Base-by-base conservation (phyloP, 2,329 filamentous ascomycete genomes). In the Penicillium sp. region DNA sequence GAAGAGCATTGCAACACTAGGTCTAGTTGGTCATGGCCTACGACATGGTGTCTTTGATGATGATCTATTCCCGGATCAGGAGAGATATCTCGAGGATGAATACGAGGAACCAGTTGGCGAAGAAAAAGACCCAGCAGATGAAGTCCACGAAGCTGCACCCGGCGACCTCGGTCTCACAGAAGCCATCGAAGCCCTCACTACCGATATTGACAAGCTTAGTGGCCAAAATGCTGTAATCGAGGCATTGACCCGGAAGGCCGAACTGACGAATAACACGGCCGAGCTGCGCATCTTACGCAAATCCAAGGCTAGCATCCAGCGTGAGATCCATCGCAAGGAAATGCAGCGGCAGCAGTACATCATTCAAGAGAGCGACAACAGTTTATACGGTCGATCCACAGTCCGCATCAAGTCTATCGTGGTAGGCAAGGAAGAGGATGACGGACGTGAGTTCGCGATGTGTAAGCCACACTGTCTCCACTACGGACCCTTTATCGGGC, bases 351-450 rank as follows among this genome's bases (percentile, higher is more conserved):
- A 96, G 70, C 95, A 99, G 69, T 99, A 99, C 63, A 90, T 95
- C 41, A 85, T 97, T 7, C 94, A 99, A 72, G 94, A 99, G 72
- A 96, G 91, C 66, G 95, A 99, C 69, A 99, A 96, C 70, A 96
- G 91, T 69, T 79, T 99, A 22, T 97, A 95, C 65, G 94, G 94
- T 2, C 88, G 92, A 16, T 92, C 94, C 2, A 90, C 85, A 0
- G 85, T 97, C 63, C 88, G 83, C 62, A 96, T 99, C 68, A 94
- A 94, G 66, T 90, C 89, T 0, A 92, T 96, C 48, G 90, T 96
- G 74, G 90, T 96, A 13, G 92, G 91, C 5, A 87, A 86, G 55
- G 94, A 97, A 59, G 88, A 92, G 25, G 92, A 96, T 62, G 92
- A 96, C 63, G 92, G 92, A 6, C 88, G 90, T 62, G 94, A 99